Base-by-base conservation (phyloP, 768 basidiomycete species). In the Guyanaporus albipodus region DNA sequence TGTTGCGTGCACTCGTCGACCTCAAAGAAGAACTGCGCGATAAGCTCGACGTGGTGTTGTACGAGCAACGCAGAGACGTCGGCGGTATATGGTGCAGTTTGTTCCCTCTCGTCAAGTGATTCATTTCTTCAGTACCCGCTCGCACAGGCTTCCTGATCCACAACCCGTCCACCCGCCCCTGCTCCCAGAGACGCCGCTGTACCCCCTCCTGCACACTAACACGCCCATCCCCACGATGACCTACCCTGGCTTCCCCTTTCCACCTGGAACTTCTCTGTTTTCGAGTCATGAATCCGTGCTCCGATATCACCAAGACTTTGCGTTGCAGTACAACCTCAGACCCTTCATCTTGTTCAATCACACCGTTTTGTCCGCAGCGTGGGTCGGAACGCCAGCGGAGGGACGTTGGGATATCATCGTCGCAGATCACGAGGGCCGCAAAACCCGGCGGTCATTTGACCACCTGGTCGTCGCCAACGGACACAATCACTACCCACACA, bases 381-480 rank as follows among this genome's bases (percentile, higher is more conserved):
- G 79, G 79, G 48, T 58, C 8, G 77, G 76, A 2, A 62, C 64
- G 32, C 44, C 61, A 3, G 52, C 59, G 6, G 32, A 54, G 3
- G 78, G 76, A 3, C 50, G 60, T 19, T 81, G 80, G 80, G 66
- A 74, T 31, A 42, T 82, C 26, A 62, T 62, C 2, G 57, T 76
- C 6, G 50, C 50, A 2, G 54, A 58, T 29, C 37, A 49, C 7
- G 28, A 53, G 15, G 64, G 64, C 27, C 41, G 34, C 22, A 46
- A 57, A 29, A 57, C 39, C 8, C 54, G 57, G 4, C 58, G 53
- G n/a, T 47, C 44, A 3, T 77, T 76, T 54, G 74, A 82, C 50
- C 81, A 82, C 56, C 65, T 83, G 21, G 64, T 82, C 23, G 71
- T 79, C 27, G 78, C 77, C 19, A 72, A 64, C n/a, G 81, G 81